Evolutionary conservation across 306 rosid genomes (phyloP).

Genomic region (Morella rubra): DNA sequence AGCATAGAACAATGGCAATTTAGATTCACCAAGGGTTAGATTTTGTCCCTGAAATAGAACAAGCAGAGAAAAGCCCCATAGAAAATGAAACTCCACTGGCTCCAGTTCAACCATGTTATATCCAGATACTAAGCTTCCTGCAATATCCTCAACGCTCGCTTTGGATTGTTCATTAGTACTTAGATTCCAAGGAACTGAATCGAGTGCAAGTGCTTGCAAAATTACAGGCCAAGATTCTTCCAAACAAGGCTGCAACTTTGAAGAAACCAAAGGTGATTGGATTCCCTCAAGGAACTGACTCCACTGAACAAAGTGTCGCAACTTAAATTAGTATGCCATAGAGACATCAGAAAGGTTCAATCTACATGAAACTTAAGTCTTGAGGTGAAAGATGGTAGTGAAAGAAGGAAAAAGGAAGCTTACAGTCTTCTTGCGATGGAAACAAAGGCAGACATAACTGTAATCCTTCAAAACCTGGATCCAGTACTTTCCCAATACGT

Average conservation of each 20-base stretch:
- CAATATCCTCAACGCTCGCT: conserved; percentile 30
- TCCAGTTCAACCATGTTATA: conserved; percentile 86
- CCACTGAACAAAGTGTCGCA: conserved; percentile 58
- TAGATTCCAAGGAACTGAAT: conserved; percentile 75
- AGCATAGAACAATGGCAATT: conserved; percentile 43
- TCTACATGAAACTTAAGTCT: conserved; percentile 8
- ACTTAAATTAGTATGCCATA: conserved; percentile 25
- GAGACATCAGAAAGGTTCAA: conserved; percentile 15
- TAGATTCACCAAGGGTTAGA: conserved; percentile 48
- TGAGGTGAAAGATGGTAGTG: conserved; percentile 19
- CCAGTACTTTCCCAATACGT: conserved; percentile 86
- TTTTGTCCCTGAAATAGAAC: conserved; percentile 69
- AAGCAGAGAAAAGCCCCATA: conserved; percentile 90
- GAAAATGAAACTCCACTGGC: conserved; percentile 63
- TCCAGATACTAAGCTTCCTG: conserved; percentile 52
- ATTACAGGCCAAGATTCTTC: conserved; percentile 99
- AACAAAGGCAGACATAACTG: conserved; percentile 61
- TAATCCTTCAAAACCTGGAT: conserved; percentile 76
- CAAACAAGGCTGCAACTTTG: conserved; percentile 74
- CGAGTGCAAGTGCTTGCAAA: conserved; percentile 91
- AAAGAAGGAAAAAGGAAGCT: conserved; percentile 30
- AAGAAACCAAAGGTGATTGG: conserved; percentile 73
- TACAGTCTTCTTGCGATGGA: conserved; percentile 73
- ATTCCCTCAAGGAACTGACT: conserved; percentile 87
- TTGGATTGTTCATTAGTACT: conserved; percentile 44